These are phyloP conservation scores for Pseudopyrenochaeta lycopersici DNA, from an alignment of 2,329 filamentous ascomycete species.

Conservation along the genomic window DNA sequence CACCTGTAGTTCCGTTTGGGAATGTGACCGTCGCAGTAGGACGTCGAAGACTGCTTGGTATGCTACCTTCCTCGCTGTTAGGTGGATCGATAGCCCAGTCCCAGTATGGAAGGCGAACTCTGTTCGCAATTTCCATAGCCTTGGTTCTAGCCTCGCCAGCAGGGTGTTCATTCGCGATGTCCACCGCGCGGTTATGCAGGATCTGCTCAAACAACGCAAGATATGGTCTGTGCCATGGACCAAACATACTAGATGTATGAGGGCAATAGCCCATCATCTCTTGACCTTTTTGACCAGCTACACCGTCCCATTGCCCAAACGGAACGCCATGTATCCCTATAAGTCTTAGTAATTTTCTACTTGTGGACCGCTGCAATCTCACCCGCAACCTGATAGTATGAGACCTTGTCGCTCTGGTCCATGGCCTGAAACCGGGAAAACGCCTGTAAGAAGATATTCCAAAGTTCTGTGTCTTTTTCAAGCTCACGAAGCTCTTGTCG, in stretches of 20 bases:
- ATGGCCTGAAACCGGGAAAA: slow-evolving; percentile 42
- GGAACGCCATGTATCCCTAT: slow-evolving; percentile 45
- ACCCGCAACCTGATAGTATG: slow-evolving; percentile 45
- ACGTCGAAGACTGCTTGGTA: slow-evolving; percentile 34
- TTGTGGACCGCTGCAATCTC: not conserved
- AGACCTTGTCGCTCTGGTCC: slow-evolving; percentile 41
- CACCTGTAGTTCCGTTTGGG: slow-evolving; percentile 35
- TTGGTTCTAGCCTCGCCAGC: slow-evolving; percentile 30
- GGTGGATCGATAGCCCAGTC: slow-evolving; percentile 43
- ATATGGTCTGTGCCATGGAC: slow-evolving; percentile 45
- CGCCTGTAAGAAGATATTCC: slow-evolving; percentile 45
- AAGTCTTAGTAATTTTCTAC: not conserved
- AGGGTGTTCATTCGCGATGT: slow-evolving; percentile 40
- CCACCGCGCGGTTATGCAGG: slow-evolving; percentile 39
- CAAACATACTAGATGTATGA: slow-evolving; percentile 41
- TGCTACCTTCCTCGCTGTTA: slow-evolving; percentile 29
- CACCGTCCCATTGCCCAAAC: slow-evolving; percentile 38
- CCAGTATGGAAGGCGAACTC: slow-evolving; percentile 45
- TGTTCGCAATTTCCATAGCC: slow-evolving; percentile 32
- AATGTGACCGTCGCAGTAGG: slow-evolving; percentile 29
- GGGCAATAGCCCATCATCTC: slow-evolving; percentile 41
- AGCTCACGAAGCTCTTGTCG: slow-evolving; percentile 41
- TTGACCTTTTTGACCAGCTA: slow-evolving; percentile 28
- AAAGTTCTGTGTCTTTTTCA: slow-evolving; percentile 39
- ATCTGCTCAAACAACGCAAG: slow-evolving; percentile 45